A percentile compares a stretch with the other conserved stretches of the same genome.
Evolutionary conservation across 345 rosid genomes (phyloP).

Genomic region (Crucihimalaya himalaica): DNA sequence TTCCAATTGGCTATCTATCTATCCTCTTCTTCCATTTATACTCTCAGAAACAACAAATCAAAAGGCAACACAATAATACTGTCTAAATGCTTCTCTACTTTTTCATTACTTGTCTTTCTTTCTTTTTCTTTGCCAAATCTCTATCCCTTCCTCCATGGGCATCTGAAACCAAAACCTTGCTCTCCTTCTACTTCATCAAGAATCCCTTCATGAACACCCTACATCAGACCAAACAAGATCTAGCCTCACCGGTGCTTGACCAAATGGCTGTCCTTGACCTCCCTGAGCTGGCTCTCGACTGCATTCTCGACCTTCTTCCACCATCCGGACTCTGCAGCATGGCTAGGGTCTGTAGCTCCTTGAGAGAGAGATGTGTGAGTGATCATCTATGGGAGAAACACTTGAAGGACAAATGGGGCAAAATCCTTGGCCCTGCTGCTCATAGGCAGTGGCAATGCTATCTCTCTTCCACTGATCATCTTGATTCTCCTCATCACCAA

Average conservation of each 20-base stretch:
- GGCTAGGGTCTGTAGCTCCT: constrained; percentile 78
- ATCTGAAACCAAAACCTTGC: constrained; percentile 56
- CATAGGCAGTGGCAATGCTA: constrained; percentile 63
- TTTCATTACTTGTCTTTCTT: constrained; percentile 73
- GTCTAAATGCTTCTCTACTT: constrained; percentile 75
- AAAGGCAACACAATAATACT: constrained; percentile 29
- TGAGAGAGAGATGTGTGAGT: constrained; percentile 69
- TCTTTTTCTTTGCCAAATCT: constrained; percentile 66
- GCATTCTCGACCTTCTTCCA: constrained; percentile 83
- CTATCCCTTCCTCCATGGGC: constrained; percentile 68
- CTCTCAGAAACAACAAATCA: constrained; percentile 32
- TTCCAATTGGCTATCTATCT: constrained; percentile 32
- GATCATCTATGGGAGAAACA: constrained; percentile 85
- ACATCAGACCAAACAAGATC: constrained; percentile 36
- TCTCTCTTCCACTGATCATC: constrained; percentile 47
- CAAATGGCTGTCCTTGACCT: constrained; percentile 70
- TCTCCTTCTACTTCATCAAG: constrained; percentile 63
- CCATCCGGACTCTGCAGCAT: constrained; percentile 69
- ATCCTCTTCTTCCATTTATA: constrained; percentile 36
- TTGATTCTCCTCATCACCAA: constrained; percentile 37
- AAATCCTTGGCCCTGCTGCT: constrained; percentile 74
- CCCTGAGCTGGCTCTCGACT: constrained; percentile 79
- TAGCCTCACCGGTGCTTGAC: constrained; percentile 34
- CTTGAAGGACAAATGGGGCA: constrained; percentile 77
- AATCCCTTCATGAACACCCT: constrained; percentile 37